Evolutionary conservation across 2,329 filamentous ascomycete genomes (phyloP).

Genomic region (Monilinia vaccinii-corymbosi): DNA sequence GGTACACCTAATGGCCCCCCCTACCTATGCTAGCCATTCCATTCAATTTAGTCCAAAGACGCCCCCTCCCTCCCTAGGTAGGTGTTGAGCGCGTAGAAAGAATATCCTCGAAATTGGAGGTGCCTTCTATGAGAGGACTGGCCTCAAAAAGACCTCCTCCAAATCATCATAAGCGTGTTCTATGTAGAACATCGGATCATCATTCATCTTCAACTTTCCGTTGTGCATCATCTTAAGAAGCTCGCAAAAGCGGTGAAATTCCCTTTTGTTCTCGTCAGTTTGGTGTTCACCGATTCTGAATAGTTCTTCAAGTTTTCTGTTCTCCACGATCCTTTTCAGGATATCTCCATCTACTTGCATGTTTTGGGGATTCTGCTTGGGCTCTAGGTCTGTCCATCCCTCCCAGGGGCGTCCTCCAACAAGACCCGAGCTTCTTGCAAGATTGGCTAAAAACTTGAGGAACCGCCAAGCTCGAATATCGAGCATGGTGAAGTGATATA

Average conservation of each 20-base stretch:
- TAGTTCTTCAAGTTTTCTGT: conserved; percentile 37
- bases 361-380: conserved; percentile 33
- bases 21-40: background rate
- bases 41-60: background rate
- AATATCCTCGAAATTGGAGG: too few species aligned
- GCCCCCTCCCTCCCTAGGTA: too few species aligned
- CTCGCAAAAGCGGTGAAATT: conserved; percentile 34
- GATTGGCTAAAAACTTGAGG: conserved; percentile 63
- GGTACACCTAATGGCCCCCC: background rate
- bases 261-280: conserved; percentile 4
- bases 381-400: conserved; percentile 29
- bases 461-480: conserved; percentile 54
- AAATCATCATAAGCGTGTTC: conserved; percentile 45
- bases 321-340: conserved; percentile 44
- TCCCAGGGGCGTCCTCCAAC: conserved; percentile 42
- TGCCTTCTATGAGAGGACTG: conserved; percentile 35
- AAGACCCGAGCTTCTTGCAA: conserved; percentile 42
- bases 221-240: conserved; percentile 42
- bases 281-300: conserved; percentile 21
- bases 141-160: conserved; percentile 42
- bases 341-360: conserved; percentile 64
- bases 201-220: conserved; percentile 30
- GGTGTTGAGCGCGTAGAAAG: too few species aligned
- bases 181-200: conserved; percentile 32
- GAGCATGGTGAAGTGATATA: conserved; percentile 63